phyloP scores from a whole-genome alignment of 2,329 filamentous ascomycete species.

The Elsinoe fawcettii region DNA sequence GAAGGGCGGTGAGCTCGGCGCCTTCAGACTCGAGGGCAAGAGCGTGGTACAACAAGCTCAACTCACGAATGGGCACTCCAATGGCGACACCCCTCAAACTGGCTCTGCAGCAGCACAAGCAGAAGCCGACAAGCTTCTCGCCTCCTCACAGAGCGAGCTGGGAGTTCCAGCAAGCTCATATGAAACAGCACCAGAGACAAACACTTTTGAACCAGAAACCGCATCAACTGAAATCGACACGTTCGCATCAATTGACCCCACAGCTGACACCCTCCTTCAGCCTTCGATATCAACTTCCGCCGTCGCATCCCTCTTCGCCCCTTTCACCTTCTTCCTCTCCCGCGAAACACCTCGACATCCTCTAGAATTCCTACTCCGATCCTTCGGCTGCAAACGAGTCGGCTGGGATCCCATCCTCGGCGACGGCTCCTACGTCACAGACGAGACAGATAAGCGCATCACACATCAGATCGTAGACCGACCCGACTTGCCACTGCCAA shows the following conservation, averaged over 20 bases:
- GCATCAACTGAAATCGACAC: slow-evolving; percentile 62
- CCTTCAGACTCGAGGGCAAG: slow-evolving; percentile 81
- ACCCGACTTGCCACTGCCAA: slow-evolving; percentile 55
- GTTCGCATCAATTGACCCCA: slow-evolving; percentile 75
- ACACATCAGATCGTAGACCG: slow-evolving; percentile 96
- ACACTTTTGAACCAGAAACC: slow-evolving; percentile 23
- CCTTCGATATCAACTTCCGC: slow-evolving; percentile 57
- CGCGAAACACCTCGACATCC: slow-evolving; percentile 86
- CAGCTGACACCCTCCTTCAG: slow-evolving; percentile 79
- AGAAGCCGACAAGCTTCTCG: slow-evolving; percentile 40
- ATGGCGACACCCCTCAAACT: slow-evolving; percentile 3
- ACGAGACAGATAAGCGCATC: slow-evolving; percentile 80
- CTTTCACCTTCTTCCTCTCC: slow-evolving; percentile 86
- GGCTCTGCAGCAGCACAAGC: slow-evolving; percentile 40
- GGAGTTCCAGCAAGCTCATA: slow-evolving; percentile 20
- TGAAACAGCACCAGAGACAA: slow-evolving; percentile 30
- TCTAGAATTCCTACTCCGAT: slow-evolving; percentile 83
- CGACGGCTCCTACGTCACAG: slow-evolving; percentile 82
- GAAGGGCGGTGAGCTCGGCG: slow-evolving; percentile 78
- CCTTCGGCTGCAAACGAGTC: slow-evolving; percentile 92
- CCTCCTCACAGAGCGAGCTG: slow-evolving; percentile 14
- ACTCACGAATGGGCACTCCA: slow-evolving; percentile 22
- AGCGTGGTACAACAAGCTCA: slow-evolving; percentile 37
- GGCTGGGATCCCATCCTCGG: slow-evolving; percentile 90
- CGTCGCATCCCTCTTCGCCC: slow-evolving; percentile 70